Evolutionary conservation across 169 alveolate species (phyloP), one percentile per base, ranked within the genome.

Genomic region (Blepharisma undulans): DNA sequence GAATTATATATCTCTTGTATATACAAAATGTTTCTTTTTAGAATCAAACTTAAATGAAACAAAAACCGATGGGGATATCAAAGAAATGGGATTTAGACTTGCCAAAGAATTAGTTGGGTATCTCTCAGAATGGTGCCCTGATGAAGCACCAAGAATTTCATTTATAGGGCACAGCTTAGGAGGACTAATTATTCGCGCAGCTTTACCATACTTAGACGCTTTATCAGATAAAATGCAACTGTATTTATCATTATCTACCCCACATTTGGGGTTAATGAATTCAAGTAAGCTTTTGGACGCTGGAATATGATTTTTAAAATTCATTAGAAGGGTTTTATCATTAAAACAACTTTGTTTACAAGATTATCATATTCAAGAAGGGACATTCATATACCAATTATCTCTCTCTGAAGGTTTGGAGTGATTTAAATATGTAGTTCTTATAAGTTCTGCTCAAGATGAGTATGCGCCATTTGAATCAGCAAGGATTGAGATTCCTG

Each of bases 81-180:
- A 89, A 71, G 95, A 93, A 14, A 95, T 96, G 98, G 98, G 98
- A 10, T 90, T 93, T 72, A 94, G 92, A 88, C 93, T 97, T 34
- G 98, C 98, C 7, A 60, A 94, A 29, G 98, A 97, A 93, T 95
- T 97, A 6, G 72, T 93, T 71, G 87, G 93, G 4, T 96, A 94
- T 90, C 93, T 97, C 1, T 92, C 93, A 72, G 96, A 94, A 81
- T 93, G 97, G 93, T 93, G 94, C 60, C 95, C 96, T 25, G 97
- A 96, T 5, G 78, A 87, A 30, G 85, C 92, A 30, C 93, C 95
- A 34, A 93, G 94, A 36, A 93, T 97, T 61, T 93, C 97, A 2
- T 97, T 96, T 90, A 95, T 97, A 33, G 98, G 98, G 1, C 98
- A 97, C 89, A 94, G 97, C 7, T 90, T 97, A 36, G 98, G 98